phyloP scores from a whole-genome alignment of 2,329 filamentous ascomycete genomes.

The Hortaea sp. region DNA sequence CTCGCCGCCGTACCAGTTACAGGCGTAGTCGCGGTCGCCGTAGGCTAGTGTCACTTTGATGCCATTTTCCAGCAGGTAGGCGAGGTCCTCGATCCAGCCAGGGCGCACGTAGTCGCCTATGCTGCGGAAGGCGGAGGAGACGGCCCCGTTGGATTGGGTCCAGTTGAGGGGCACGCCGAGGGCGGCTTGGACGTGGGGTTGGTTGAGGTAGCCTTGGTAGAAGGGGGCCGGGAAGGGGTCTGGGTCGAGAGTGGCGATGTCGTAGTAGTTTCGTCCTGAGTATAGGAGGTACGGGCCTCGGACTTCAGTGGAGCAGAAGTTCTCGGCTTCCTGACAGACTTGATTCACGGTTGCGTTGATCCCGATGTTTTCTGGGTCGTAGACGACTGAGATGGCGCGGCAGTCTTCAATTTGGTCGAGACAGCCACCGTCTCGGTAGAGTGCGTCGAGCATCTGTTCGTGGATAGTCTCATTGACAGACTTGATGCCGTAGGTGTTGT shows the following conservation, averaged over 20 bases:
- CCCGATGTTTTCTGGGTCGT: constrained; percentile 40
- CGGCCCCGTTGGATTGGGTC: constrained; percentile 22
- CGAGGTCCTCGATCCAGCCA: constrained; percentile 39
- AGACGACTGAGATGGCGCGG: constrained; percentile 34
- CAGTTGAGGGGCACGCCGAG: constrained; percentile 52
- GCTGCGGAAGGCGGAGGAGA: background rate
- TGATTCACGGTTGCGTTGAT: constrained; percentile 29
- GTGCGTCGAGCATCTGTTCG: constrained; percentile 34
- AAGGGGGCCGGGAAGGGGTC: constrained; percentile 32
- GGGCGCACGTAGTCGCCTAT: constrained; percentile 52
- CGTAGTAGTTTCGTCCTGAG: constrained; percentile 45
- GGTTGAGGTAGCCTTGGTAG: constrained; percentile 46
- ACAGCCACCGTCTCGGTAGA: constrained; percentile 41
- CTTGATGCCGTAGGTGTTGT: constrained; percentile 48
- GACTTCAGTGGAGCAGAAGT: constrained; percentile 37
- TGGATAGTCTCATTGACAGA: constrained; percentile 37
- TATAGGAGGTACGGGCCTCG: constrained; percentile 35
- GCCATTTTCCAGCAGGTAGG: constrained; percentile 31
- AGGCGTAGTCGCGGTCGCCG: constrained; percentile 26
- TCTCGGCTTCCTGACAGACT: constrained; percentile 36
- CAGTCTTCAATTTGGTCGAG: constrained; percentile 44
- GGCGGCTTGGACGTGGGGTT: constrained; percentile 44
- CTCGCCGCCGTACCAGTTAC: constrained; percentile 17
- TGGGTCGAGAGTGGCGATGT: constrained; percentile 41
- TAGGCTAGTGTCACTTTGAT: constrained; percentile 34